These are phyloP conservation scores for Guadua angustifolia DNA, from an alignment of 176 grass and related monocot genomes.

Conservation along the genomic window DNA sequence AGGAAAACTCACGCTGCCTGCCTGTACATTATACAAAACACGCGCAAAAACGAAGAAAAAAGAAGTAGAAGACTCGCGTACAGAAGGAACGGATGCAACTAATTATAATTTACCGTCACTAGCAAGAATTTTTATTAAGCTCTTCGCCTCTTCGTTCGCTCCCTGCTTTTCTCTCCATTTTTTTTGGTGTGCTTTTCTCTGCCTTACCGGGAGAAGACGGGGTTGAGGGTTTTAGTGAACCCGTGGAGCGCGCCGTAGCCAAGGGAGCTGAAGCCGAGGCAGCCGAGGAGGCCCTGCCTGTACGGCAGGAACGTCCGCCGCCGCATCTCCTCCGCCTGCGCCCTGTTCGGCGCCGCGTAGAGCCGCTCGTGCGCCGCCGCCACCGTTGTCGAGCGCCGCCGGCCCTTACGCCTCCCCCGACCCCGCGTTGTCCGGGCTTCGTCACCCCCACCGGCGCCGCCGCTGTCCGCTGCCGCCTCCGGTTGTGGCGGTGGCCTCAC, in stretches of 20 bases:
- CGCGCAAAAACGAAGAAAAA: not conserved
- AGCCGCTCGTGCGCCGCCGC: slow-evolving; percentile 87
- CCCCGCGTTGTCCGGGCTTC: slow-evolving; percentile 23
- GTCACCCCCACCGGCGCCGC: not conserved
- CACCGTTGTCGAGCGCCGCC: slow-evolving; percentile 40
- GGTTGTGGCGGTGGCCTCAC: not conserved
- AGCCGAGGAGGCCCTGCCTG: slow-evolving; percentile 84
- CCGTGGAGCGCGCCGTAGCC: slow-evolving; percentile 86
- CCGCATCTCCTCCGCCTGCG: slow-evolving; percentile 90
- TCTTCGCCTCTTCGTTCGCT: not conserved
- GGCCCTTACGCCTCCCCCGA: slow-evolving; percentile 2
- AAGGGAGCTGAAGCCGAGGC: slow-evolving; percentile 85
- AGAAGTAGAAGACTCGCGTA: not conserved
- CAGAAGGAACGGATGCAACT: not conserved
- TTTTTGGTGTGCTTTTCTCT: not conserved
- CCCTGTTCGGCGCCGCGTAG: slow-evolving; percentile 81
- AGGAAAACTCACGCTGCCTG: not conserved
- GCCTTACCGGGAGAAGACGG: slow-evolving; percentile 81
- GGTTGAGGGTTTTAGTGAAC: slow-evolving; percentile 78
- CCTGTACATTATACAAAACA: slow-evolving; percentile 39
- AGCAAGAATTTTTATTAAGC: not conserved
- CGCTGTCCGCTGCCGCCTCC: not conserved
- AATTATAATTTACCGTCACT: not conserved
- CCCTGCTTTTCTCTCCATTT: not conserved
- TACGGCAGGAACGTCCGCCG: slow-evolving; percentile 96